phyloP scores from a whole-genome alignment of 108 stramenopile genomes.

The Epithemia pelagica region DNA sequence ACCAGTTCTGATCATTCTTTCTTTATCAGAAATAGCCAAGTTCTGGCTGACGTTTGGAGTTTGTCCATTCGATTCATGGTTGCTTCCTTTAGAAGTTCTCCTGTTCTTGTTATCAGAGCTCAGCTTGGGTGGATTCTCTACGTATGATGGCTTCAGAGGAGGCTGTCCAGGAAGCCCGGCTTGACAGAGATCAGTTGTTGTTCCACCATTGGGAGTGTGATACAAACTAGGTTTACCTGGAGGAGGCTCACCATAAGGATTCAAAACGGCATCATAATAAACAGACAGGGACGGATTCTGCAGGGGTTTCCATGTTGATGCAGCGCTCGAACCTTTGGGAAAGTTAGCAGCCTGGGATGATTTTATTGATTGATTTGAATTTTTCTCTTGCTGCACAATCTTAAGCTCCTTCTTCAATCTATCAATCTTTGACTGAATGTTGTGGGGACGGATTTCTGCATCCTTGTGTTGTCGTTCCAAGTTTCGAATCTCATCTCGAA shows the following conservation, averaged over 20 bases:
- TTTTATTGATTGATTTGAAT: conserved; percentile 18
- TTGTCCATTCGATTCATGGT: conserved; percentile 15
- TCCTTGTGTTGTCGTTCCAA: conserved; percentile 7
- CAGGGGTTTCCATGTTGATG: conserved; percentile 28
- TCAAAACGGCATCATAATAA: conserved; percentile 65
- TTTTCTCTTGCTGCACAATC: conserved; percentile 42
- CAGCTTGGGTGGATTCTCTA: not conserved
- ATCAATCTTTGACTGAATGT: conserved; percentile 42
- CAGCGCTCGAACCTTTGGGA: conserved; percentile 4
- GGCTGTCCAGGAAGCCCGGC: conserved; percentile 48
- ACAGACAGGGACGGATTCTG: conserved; percentile 49
- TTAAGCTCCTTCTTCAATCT: conserved; percentile 66
- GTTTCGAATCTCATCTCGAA: conserved; percentile 37
- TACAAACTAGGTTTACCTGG: conserved; percentile 68
- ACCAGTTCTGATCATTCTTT: too few relatives aligned
- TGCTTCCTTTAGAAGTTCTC: conserved; percentile 11
- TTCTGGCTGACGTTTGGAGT: conserved; percentile 8
- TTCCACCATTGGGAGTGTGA: conserved; percentile 46
- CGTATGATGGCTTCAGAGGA: conserved; percentile 29
- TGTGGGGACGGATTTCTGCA: conserved; percentile 12
- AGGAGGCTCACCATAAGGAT: conserved; percentile 81
- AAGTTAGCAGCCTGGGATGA: too few relatives aligned
- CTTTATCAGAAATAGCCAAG: conserved; percentile 1
- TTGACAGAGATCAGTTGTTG: conserved; percentile 28
- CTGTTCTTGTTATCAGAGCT: conserved; percentile 8